Evolutionary conservation across 768 basidiomycete genomes (phyloP), one percentile per base, ranked within the genome.

Genomic region (Russula griseocarnosa): DNA sequence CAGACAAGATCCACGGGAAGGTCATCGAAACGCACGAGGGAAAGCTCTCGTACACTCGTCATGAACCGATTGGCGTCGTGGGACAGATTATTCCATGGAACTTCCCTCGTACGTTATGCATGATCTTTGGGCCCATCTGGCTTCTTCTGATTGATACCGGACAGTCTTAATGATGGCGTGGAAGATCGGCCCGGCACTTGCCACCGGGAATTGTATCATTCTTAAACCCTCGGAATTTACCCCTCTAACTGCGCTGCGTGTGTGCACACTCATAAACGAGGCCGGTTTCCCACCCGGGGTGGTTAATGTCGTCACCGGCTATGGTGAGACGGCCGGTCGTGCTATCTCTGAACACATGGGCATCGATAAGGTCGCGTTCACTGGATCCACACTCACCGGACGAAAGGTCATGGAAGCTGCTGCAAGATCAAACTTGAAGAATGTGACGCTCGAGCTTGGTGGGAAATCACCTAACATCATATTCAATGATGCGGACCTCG

Each of bases 1-100:
- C 92, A 26, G 94, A 94, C 78, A 96, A 95, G 77, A 75, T 88
- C 58, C 77, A 81, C 5, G 91, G 90, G 6, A 82, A 90, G 72
- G 85, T 84, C 10, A 85, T 92, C 73, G 90, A 93, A 77, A 83
- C 73, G 68, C 74, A 67, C 34, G 71, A 72, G 64, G 66, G 61
- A 30, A 85, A 83, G 74, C 74, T 86, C 55, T 78, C 77, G 3
- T 86, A 85, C 73, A 86, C 85, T 8, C 74, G 80, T 24, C 83
- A 85, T 70, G 85, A 86, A 71, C 86, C 86, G 6, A 75, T 83
- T 67, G 82, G 83, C 34, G 82, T 83, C 70, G 80, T 75, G 60
- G 78, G 77, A 57, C 78, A 81, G 73, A 86, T 86, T 72, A 85
- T 87, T 66, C 86, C 87, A 3, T 88, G 86, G 86, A 85, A 85